A percentile compares a stretch with the other conserved stretches of the same genome.
phyloP scores from a whole-genome alignment of 805 yeast genomes.

The Pichia ethanolica region DNA sequence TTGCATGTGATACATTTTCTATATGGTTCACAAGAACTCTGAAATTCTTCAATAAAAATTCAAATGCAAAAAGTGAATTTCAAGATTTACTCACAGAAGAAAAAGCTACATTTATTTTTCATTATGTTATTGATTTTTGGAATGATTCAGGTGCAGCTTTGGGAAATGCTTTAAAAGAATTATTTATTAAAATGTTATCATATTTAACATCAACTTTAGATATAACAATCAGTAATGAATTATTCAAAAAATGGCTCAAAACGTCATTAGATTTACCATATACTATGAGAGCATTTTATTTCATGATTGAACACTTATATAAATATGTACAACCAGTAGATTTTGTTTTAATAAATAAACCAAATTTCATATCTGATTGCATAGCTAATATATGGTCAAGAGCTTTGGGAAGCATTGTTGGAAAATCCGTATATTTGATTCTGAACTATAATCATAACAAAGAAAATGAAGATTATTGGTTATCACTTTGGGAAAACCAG shows the following conservation, averaged over 20 bases:
- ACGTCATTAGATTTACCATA: conserved; percentile 37
- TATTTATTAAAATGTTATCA: conserved; percentile 46
- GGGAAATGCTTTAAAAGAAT: conserved; percentile 57
- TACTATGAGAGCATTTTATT: conserved; percentile 54
- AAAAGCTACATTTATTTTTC: conserved; percentile 32
- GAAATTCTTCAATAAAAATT: conserved; percentile 27
- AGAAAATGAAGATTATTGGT: conserved; percentile 35
- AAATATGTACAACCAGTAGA: conserved; percentile 37
- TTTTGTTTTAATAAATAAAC: conserved; percentile 36
- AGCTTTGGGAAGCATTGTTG: conserved; percentile 58
- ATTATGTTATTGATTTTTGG: conserved; percentile 60
- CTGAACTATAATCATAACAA: conserved; percentile 26
- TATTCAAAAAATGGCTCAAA: conserved; percentile 40
- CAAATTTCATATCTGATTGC: conserved; percentile 41
- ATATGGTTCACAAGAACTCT: conserved; percentile 56
- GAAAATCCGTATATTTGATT: conserved; percentile 45
- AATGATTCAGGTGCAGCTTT: conserved; percentile 64
- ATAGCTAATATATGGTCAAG: conserved; percentile 45
- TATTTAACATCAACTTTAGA: conserved; percentile 22
- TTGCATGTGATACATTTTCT: conserved; percentile 52
- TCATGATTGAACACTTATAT: conserved; percentile 49
- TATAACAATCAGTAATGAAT: conserved; percentile 10
- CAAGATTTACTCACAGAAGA: conserved; percentile 10
- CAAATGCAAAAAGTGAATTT: not conserved
- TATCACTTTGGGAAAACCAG: conserved; percentile 41